Evolutionary conservation across 2,329 filamentous ascomycete genomes (phyloP).

Genomic region (Trichoderma lentiforme): DNA sequence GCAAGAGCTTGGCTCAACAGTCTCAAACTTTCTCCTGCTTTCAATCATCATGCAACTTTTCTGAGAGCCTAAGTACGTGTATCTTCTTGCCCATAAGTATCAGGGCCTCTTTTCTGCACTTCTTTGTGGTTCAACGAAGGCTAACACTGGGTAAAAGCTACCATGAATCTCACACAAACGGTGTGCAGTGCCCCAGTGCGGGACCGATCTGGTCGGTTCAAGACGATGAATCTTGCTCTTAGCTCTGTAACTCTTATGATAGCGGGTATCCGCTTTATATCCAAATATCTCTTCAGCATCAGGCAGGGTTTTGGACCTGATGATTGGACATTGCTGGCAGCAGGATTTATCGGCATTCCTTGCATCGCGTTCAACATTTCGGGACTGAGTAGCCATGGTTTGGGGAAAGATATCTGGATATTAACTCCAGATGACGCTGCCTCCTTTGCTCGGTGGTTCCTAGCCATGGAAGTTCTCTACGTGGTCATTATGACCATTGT

Average conservation of each 20-base stretch:
- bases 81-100: background rate
- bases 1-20: background rate
- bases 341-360: conserved; percentile 24
- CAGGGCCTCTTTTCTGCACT: background rate
- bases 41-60: conserved; percentile 3
- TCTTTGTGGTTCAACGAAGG: background rate
- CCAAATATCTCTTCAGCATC: conserved; percentile 29
- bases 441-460: conserved; percentile 30
- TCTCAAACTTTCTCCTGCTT: conserved; percentile 1
- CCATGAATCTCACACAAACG: background rate
- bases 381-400: conserved; percentile 26
- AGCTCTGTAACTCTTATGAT: conserved; percentile 21
- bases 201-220: background rate
- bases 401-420: conserved; percentile 36
- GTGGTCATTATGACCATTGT: conserved; percentile 37
- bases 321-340: conserved; percentile 29
- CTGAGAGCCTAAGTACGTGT: conserved; percentile 4
- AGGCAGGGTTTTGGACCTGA: conserved; percentile 32
- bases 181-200: background rate
- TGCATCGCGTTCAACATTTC: conserved; percentile 25
- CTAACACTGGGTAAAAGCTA: background rate
- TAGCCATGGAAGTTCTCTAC: conserved; percentile 37
- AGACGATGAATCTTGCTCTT: conserved; percentile 19
- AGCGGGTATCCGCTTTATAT: conserved; percentile 22
- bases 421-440: conserved; percentile 22